Conservation (phyloP, 257 asterid species). For the Salvia hispanica region DNA sequence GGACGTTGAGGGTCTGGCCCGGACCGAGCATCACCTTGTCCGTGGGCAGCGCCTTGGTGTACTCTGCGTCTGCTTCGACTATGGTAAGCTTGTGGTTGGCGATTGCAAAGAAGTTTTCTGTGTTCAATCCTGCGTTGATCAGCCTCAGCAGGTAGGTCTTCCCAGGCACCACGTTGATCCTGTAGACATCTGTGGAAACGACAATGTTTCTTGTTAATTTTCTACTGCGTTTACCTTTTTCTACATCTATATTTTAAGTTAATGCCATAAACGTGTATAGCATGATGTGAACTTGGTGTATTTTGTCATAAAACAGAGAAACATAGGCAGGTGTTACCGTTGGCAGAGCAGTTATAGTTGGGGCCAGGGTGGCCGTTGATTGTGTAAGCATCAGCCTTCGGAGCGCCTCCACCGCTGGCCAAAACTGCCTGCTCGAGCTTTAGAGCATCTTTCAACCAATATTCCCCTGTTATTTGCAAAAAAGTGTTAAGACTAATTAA, state of each 20-base stretch:
- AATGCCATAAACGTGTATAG: too few species aligned
- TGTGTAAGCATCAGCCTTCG: conserved; percentile 56
- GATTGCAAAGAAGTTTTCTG: conserved; percentile 58
- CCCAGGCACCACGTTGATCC: conserved; percentile 55
- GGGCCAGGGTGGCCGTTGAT: conserved; percentile 81
- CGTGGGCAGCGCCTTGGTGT: conserved; percentile 55
- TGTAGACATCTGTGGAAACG: conserved; percentile 52
- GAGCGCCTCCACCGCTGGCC: conserved; percentile 60
- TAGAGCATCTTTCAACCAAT: conserved; percentile 51
- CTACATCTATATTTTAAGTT: too few species aligned
- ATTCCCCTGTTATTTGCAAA: conserved; percentile 42
- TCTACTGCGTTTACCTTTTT: neutral
- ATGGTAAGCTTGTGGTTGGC: conserved; percentile 58
- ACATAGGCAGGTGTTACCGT: conserved; percentile 37
- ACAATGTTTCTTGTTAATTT: neutral
- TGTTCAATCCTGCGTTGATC: conserved; percentile 64
- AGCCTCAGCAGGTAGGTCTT: conserved; percentile 61
- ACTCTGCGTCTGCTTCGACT: conserved; percentile 69
- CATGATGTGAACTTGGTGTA: too few species aligned
- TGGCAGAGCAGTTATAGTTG: conserved; percentile 60
- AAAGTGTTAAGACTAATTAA: too few species aligned
- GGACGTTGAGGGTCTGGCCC: conserved; percentile 61
- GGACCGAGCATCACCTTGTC: conserved; percentile 66
- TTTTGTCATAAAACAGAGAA: too few species aligned
- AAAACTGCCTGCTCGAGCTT: conserved; percentile 50